Conservation (phyloP, 805 yeast genomes). For the Maudiozyma saulgeensis region DNA sequence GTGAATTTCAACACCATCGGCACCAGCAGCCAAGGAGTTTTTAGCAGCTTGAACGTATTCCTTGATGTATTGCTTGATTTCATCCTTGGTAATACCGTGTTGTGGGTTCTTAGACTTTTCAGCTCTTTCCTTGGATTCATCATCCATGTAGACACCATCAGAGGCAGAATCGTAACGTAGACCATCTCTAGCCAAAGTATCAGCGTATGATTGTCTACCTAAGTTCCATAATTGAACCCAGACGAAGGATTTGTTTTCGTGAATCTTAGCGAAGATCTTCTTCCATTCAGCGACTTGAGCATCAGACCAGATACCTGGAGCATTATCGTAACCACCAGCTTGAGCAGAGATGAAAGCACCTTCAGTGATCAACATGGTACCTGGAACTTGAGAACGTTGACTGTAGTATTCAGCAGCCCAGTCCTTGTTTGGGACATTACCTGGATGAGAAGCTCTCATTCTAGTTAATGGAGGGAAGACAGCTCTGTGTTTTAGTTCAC, state of each 20-base stretch:
- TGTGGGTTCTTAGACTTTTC: constrained; percentile 23
- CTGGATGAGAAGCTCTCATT: constrained; percentile 29
- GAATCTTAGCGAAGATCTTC: constrained; percentile 39
- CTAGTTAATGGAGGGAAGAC: constrained; percentile 38
- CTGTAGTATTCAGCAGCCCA: constrained; percentile 41
- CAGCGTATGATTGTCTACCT: constrained; percentile 34
- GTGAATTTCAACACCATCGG: constrained; percentile 59
- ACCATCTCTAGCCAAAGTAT: constrained; percentile 28
- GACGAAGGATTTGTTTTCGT: constrained; percentile 37
- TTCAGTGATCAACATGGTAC: constrained; percentile 47
- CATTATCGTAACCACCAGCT: constrained; percentile 33
- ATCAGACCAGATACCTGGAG: constrained; percentile 42
- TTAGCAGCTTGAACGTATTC: constrained; percentile 39
- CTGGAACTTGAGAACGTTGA: constrained; percentile 43
- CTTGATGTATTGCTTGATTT: constrained; percentile 33
- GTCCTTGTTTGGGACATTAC: constrained; percentile 34
- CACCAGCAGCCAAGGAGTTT: constrained; percentile 27
- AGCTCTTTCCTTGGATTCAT: constrained; percentile 29
- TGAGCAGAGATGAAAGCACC: constrained; percentile 39
- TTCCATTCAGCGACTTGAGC: constrained; percentile 42
- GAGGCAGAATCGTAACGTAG: constrained; percentile 33
- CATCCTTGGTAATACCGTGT: constrained; percentile 25
- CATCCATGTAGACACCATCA: constrained; percentile 27
- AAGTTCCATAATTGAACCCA: constrained; percentile 46
- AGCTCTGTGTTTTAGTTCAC: constrained; percentile 28